A percentile compares a stretch with the other conserved stretches of the same genome.
These are phyloP conservation scores for Debaryomyces maramus DNA, from an alignment of 805 yeast genomes.

Conservation along the genomic window DNA sequence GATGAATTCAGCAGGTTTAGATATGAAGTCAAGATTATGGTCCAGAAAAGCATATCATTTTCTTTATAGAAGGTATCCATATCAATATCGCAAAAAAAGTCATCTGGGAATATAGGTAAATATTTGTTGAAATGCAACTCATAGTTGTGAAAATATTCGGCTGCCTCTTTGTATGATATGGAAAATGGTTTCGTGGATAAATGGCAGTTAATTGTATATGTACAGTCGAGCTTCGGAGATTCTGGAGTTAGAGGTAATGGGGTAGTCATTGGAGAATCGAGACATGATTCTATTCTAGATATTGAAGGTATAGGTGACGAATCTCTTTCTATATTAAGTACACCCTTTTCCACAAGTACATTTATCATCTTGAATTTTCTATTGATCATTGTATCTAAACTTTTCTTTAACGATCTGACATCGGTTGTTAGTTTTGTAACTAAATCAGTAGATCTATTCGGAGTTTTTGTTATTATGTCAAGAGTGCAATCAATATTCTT, in stretches of 20 bases:
- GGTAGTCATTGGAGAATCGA: conserved; percentile 14
- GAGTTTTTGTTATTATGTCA: conserved; percentile 52
- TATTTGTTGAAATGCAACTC: conserved; percentile 28
- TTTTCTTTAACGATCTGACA: conserved; percentile 20
- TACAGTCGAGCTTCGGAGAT: conserved; percentile 3
- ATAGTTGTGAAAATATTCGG: conserved; percentile 20
- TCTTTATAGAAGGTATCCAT: conserved; percentile 20
- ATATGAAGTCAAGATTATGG: conserved; percentile 35
- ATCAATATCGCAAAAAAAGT: conserved; percentile 17
- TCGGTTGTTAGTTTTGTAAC: conserved; percentile 28
- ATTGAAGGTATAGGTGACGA: conserved; percentile 16
- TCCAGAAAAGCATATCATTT: conserved; percentile 42
- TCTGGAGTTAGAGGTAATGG: conserved; percentile 5
- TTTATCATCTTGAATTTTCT: conserved; percentile 19
- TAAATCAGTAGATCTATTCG: conserved; percentile 40
- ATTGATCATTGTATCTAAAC: conserved; percentile 24
- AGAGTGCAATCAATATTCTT: conserved; percentile 53
- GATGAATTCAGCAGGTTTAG: conserved; percentile 20
- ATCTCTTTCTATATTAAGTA: neutral
- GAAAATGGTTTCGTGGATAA: conserved; percentile 6
- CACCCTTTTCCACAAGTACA: conserved; percentile 1
- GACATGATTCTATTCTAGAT: conserved; percentile 22
- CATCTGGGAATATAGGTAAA: conserved; percentile 33
- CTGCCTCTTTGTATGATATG: conserved; percentile 15
- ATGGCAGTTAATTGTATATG: neutral